These are phyloP conservation scores for Pythium utonaiense DNA, from an alignment of 352 stramenopile species.

Conservation along the genomic window DNA sequence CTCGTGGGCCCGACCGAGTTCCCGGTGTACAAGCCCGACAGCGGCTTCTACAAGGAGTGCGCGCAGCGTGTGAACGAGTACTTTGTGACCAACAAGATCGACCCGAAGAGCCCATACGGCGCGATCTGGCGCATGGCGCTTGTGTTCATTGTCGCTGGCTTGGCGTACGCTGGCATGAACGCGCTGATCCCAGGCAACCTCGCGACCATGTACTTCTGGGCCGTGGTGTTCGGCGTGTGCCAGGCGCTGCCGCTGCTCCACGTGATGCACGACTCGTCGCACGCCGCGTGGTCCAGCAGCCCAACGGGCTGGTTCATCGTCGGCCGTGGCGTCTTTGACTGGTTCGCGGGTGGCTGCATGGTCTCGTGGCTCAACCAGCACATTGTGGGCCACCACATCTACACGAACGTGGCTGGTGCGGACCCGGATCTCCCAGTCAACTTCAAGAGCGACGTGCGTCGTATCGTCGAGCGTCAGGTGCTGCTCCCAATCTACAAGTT, in stretches of 20 bases:
- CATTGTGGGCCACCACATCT: conserved; percentile 94
- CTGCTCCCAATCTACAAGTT: conserved; percentile 88
- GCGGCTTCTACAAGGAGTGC: conserved; percentile 89
- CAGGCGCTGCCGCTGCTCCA: conserved; percentile 89
- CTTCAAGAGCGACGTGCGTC: conserved; percentile 81
- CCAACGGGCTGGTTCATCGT: conserved; percentile 70
- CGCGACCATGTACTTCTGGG: conserved; percentile 66
- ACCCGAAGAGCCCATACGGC: conserved; percentile 77
- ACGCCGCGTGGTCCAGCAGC: conserved; percentile 85
- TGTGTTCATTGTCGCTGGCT: conserved; percentile 60
- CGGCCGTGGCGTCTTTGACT: conserved; percentile 86
- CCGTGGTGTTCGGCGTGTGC: conserved; percentile 82
- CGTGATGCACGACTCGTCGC: conserved; percentile 92
- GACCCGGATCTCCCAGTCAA: conserved; percentile 92
- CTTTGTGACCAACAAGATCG: conserved; percentile 87
- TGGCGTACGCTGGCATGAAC: conserved; percentile 81
- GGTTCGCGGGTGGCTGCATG: conserved; percentile 90
- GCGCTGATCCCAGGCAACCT: conserved; percentile 47
- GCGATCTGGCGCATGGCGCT: conserved; percentile 87
- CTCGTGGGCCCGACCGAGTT: conserved; percentile 83
- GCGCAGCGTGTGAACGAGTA: conserved; percentile 82
- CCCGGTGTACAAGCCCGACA: conserved; percentile 87
- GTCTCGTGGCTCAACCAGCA: conserved; percentile 95
- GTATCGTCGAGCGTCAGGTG: conserved; percentile 86
- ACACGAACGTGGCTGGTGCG: conserved; percentile 92